Evolutionary conservation across 1,284 basidiomycete species (phyloP), one percentile per base, ranked within the genome.

Genomic region (Ustilago tritici): DNA sequence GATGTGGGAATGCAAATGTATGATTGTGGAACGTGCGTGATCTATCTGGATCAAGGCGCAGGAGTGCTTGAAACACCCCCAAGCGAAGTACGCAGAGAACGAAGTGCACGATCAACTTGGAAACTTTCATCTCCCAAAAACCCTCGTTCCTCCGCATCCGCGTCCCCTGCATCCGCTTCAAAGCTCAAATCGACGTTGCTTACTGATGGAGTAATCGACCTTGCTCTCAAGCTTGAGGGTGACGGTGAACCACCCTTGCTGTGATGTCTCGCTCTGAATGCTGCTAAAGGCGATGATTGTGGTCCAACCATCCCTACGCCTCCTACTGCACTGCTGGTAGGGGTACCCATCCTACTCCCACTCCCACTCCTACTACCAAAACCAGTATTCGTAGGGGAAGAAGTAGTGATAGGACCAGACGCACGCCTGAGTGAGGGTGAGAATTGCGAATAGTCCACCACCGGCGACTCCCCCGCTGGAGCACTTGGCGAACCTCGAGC

Each of bases 221-320:
- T n/a, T 1, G 65, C 40, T 1, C 70, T 23, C 6, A 63, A 5
- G n/a, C 46, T 57, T 10, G 53, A 50, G 10, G 69, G 60, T 6
- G 50, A 50, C 4, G 43, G 46, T 32, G 46, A 46, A 7, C 23
- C 43, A 5, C 56, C 19, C 41, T 17, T n/a, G 3, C 31, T 38
- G 3, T 53, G 47, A 46, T 52, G 88, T 87, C 55, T 88, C 88
- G 80, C 92, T 91, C 90, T 91, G 90, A 78, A 91, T 83, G 41
- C 88, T 84, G 43, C 88, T 88, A 19, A 89, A 89, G 70, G 88
- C 86, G 82, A 91, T 90, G 32, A 91, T 6, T 36, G 23, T 15
- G 1, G 36, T 35, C 40, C 56, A 41, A 5, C 31, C 31, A 36
- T 34, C 0, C 52, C 34, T 4, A 35, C 9, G 6, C 35, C 46